Conservation (phyloP, 257 asterid species). For the Craterostigma plantagineum region DNA sequence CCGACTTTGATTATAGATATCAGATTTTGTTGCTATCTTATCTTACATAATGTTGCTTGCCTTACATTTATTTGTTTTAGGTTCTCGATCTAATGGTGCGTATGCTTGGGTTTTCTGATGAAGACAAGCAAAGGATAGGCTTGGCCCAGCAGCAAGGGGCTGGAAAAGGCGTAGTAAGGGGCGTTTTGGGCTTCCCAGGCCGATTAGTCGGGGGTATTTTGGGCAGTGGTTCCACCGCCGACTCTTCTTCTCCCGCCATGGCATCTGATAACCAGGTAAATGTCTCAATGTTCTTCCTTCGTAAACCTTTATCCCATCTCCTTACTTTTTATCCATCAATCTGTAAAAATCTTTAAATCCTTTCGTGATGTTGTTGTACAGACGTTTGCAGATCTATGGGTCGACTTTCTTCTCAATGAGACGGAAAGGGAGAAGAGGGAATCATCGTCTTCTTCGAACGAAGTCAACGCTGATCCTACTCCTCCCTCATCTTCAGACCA, state of each 20-base stretch:
- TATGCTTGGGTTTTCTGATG: constrained; percentile 95
- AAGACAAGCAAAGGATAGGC: constrained; percentile 90
- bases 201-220: constrained; percentile 87
- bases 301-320: neutral
- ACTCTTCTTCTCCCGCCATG: constrained; percentile 26
- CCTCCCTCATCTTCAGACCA: too few species aligned
- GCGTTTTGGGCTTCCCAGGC: constrained; percentile 89
- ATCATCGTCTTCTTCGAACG: too few species aligned
- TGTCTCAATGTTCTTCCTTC: too few species aligned
- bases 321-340: neutral
- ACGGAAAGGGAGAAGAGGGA: constrained; percentile 63
- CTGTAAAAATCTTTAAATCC: too few species aligned
- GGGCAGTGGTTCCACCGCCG: constrained; percentile 40
- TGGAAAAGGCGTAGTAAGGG: constrained; percentile 92
- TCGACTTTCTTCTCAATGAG: constrained; percentile 90
- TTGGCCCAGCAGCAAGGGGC: constrained; percentile 74
- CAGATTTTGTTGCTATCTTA: neutral
- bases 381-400: constrained; percentile 97
- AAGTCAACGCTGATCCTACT: constrained; percentile 20
- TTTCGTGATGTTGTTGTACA: constrained; percentile 19
- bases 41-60: neutral
- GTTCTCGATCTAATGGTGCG: constrained; percentile 94
- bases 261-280: constrained; percentile 83
- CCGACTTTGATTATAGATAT: too few species aligned
- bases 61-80: constrained; percentile 21